These are phyloP conservation scores for Monsonia emarginata DNA, from an alignment of 441 rosid species.

Conservation along the genomic window DNA sequence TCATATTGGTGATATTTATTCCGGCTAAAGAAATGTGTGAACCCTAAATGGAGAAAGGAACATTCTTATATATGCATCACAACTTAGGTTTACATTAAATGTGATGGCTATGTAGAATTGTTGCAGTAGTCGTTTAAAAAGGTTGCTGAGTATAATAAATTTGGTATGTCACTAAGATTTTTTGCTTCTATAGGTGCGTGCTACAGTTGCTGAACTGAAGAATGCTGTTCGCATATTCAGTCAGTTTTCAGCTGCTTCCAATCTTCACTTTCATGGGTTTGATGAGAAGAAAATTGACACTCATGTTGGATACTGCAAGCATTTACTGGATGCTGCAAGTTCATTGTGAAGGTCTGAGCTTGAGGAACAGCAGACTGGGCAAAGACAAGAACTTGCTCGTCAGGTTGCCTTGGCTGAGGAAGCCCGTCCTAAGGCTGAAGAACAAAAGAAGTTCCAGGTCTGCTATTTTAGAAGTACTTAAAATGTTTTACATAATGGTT, in stretches of 20 bases:
- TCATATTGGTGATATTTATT: neutral
- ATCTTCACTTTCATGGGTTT: slow-evolving; percentile 88
- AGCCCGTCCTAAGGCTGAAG: slow-evolving; percentile 98
- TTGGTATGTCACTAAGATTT: slow-evolving; percentile 17
- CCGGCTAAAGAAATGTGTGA: neutral
- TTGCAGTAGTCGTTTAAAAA: slow-evolving; percentile 4
- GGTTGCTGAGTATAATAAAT: neutral
- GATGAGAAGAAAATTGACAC: slow-evolving; percentile 95
- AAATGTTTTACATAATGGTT: slow-evolving; percentile 9
- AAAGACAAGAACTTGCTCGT: slow-evolving; percentile 89
- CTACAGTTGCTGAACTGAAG: slow-evolving; percentile 87
- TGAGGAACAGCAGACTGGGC: slow-evolving; percentile 87
- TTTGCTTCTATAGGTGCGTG: slow-evolving; percentile 59
- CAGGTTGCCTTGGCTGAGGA: slow-evolving; percentile 97
- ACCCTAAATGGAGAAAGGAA: neutral
- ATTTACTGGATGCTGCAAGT: slow-evolving; percentile 88
- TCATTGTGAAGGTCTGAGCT: slow-evolving; percentile 94
- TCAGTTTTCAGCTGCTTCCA: slow-evolving; percentile 86
- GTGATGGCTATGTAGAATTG: neutral
- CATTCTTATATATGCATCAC: neutral
- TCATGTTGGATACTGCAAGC: slow-evolving; percentile 94
- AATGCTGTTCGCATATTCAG: slow-evolving; percentile 89
- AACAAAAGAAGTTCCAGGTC: slow-evolving; percentile 90
- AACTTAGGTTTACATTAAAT: too few species aligned
- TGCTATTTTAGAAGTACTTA: slow-evolving; percentile 14